Base-by-base conservation (phyloP, 768 basidiomycete species). In the Solioccasus polychromus region DNA sequence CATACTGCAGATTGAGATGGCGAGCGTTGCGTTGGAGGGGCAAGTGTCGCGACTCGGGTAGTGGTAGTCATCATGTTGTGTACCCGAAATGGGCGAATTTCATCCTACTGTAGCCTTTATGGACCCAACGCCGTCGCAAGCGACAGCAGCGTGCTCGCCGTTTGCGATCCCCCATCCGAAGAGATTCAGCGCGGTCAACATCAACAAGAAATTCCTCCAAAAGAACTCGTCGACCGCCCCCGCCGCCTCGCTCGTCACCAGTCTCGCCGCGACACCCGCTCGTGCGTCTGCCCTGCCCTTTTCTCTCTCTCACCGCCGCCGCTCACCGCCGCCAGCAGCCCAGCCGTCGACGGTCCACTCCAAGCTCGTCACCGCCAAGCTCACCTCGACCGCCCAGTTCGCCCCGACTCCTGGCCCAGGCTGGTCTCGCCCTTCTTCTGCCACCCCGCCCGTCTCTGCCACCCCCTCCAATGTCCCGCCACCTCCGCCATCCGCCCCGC, bases 191-290 rank as follows among this genome's bases (percentile, higher is more conserved):
- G 80, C 91, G 23, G 81, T 92, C 51, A 92, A 92, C 62, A 91
- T 97, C 67, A 95, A 91, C 73, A 95, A 93, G 80, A 92, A 90
- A 68, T 98, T 97, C 67, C 73, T 97, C 34, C 88, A 92, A 72
- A 95, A 94, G 77, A 87, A 85, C 44, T 82, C 82, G 6, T 66
- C 83, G 34, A 71, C 80, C 32, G 73, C 82, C 20, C 68, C 71
- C 37, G 62, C 79, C 20, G 58, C 72, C 28, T 69, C 78, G 17
- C 57, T 71, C 39, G 68, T 74, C 22, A 67, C 77, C 18, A 62
- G 64, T 39, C 71, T 74, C 25, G 60, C 71, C 37, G 38, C 48
- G 2, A 58, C 72, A 32, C 63, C 79, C 34, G 68, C 70, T 51
- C 71, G 85, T 86, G 63, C 61, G 81, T 71, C 39, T n/a, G 17